Conservation (phyloP, 495 filamentous ascomycete species). For the Evernia prunastri region DNA sequence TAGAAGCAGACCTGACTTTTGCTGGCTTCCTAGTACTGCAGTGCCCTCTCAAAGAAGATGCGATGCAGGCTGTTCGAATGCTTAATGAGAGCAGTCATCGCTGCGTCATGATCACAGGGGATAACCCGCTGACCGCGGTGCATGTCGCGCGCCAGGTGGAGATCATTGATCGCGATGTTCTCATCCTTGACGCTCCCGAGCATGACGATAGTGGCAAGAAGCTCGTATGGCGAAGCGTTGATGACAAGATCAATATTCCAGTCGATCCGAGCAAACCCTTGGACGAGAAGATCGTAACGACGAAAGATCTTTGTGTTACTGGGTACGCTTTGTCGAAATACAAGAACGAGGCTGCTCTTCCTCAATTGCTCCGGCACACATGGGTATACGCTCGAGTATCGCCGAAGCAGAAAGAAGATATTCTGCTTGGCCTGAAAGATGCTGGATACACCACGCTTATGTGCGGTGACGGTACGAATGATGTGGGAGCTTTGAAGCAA, state of each 20-base stretch:
- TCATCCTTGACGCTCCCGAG: slow-evolving; percentile 93
- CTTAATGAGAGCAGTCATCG: slow-evolving; percentile 98
- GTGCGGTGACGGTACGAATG: slow-evolving; percentile 98
- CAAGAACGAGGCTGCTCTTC: slow-evolving; percentile 67
- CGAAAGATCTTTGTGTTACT: slow-evolving; percentile 92
- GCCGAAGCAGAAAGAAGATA: slow-evolving; percentile 98
- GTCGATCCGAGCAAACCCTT: slow-evolving; percentile 79
- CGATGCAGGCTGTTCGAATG: slow-evolving; percentile 88
- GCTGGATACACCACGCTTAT: slow-evolving; percentile 96
- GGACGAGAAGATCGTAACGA: slow-evolving; percentile 71
- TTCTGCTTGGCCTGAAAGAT: slow-evolving; percentile 90
- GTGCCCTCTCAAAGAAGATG: slow-evolving; percentile 94
- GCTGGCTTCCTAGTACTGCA: slow-evolving; percentile 95
- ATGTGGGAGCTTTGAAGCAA: slow-evolving; percentile 97
- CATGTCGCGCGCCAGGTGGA: slow-evolving; percentile 95
- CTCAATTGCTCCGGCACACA: slow-evolving; percentile 71
- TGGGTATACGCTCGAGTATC: slow-evolving; percentile 99
- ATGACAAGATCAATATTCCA: slow-evolving; percentile 81
- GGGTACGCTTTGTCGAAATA: slow-evolving; percentile 90
- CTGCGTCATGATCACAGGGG: slow-evolving; percentile 98
- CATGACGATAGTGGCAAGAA: slow-evolving; percentile 74
- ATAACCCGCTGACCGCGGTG: slow-evolving; percentile 93
- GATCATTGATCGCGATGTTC: slow-evolving; percentile 91
- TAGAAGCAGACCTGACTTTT: slow-evolving; percentile 77
- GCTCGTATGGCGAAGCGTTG: slow-evolving; percentile 90